Percentiles rank a stretch among this genome's conserved stretches.
Evolutionary conservation across 768 basidiomycete genomes (phyloP).

Genomic region (Russula vinacea): DNA sequence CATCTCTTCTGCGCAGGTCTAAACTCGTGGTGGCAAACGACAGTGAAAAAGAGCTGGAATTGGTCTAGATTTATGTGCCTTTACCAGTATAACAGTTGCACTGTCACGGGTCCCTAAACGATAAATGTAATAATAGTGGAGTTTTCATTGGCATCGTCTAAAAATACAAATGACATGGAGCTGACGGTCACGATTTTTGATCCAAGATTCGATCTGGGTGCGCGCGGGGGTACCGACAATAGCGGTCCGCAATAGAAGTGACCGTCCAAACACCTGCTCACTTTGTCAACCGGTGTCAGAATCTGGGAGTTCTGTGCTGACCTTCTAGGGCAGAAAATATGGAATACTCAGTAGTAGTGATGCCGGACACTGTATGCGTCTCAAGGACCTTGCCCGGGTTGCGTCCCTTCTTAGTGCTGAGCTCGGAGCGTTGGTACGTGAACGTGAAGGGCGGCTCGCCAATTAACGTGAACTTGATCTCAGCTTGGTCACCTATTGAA

Average conservation of each 20-base stretch:
- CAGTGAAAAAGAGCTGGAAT: not conserved
- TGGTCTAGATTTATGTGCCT: slow-evolving; percentile 5
- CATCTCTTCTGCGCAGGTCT: slow-evolving; percentile 85
- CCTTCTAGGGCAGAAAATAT: slow-evolving; percentile 92
- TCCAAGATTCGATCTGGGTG: slow-evolving; percentile 50
- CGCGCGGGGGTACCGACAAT: slow-evolving; percentile 82
- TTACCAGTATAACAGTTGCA: not conserved
- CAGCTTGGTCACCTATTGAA: slow-evolving; percentile 78
- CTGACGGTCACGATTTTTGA: slow-evolving; percentile 34
- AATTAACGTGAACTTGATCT: slow-evolving; percentile 84
- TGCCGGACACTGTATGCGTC: slow-evolving; percentile 84
- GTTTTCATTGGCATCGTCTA: slow-evolving; percentile 28
- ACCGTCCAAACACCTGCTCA: slow-evolving; percentile 83
- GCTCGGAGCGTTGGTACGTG: slow-evolving; percentile 85
- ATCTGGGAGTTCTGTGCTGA: slow-evolving; percentile 35
- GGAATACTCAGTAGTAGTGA: slow-evolving; percentile 74
- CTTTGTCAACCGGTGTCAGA: slow-evolving; percentile 5
- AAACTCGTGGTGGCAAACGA: slow-evolving; percentile 8
- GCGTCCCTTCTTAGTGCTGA: slow-evolving; percentile 61
- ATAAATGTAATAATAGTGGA: slow-evolving; percentile 20
- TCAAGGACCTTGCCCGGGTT: slow-evolving; percentile 79
- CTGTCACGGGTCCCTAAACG: not conserved
- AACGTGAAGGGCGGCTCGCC: slow-evolving; percentile 97
- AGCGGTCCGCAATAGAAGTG: slow-evolving; percentile 84
- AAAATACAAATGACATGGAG: slow-evolving; percentile 23